These are phyloP conservation scores for Candida hungchunana DNA, from an alignment of 805 yeast genomes.

Conservation along the genomic window DNA sequence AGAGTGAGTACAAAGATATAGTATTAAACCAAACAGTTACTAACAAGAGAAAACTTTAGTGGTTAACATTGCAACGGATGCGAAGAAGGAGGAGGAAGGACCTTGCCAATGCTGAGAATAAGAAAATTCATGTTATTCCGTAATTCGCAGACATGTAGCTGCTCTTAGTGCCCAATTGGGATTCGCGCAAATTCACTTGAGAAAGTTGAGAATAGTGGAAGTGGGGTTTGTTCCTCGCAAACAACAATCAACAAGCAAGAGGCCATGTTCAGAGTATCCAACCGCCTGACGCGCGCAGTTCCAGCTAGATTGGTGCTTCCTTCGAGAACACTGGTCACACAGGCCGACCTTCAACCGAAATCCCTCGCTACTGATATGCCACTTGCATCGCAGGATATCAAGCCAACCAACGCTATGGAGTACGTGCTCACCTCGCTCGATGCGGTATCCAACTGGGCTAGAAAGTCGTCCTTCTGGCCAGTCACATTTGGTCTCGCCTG, in stretches of 20 bases:
- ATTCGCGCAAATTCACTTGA: too few relatives aligned
- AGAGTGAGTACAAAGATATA: conserved; percentile 16
- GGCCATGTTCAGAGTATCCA: too few relatives aligned
- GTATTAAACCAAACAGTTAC: conserved; percentile 1
- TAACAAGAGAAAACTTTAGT: conserved; percentile 18
- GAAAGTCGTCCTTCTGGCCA: conserved; percentile 92
- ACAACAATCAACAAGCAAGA: too few relatives aligned
- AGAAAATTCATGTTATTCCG: too few relatives aligned
- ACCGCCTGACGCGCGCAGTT: too few relatives aligned
- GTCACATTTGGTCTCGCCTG: conserved; percentile 89
- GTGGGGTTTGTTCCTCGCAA: too few relatives aligned
- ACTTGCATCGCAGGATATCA: conserved; percentile 25
- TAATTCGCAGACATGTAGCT: too few relatives aligned
- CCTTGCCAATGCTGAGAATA: conserved; percentile 25
- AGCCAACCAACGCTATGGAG: conserved; percentile 59
- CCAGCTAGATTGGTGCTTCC: too few relatives aligned
- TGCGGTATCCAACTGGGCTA: conserved; percentile 83
- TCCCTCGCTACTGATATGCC: conserved; percentile 22
- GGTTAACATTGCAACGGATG: conserved; percentile 25
- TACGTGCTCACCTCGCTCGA: conserved; percentile 80
- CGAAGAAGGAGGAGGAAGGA: conserved; percentile 19
- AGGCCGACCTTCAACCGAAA: conserved; percentile 17
- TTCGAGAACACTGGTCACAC: conserved; percentile 17
- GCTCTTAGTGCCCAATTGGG: too few relatives aligned
- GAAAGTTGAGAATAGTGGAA: too few relatives aligned